Conservation (phyloP, 2,329 filamentous ascomycete species). For the Epichloe sylvatica region DNA sequence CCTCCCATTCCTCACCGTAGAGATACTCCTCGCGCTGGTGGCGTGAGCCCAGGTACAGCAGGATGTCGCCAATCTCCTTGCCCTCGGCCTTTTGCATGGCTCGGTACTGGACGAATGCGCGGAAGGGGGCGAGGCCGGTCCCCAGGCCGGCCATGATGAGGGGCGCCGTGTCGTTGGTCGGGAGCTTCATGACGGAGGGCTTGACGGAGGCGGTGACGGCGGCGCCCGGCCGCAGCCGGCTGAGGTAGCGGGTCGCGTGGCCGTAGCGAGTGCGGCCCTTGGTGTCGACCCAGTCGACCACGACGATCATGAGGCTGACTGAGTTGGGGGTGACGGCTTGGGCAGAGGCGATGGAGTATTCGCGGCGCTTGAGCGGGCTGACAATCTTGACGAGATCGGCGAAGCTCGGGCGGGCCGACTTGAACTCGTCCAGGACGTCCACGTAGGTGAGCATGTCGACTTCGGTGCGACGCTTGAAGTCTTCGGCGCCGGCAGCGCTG, state of each 20-base stretch:
- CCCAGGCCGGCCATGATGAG: slow-evolving; percentile 99
- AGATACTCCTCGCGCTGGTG: slow-evolving; percentile 98
- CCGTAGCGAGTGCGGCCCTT: slow-evolving; percentile 80
- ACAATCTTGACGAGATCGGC: slow-evolving; percentile 81
- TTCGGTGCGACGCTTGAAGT: slow-evolving; percentile 86
- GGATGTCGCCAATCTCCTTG: slow-evolving; percentile 82
- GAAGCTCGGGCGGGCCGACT: slow-evolving; percentile 76
- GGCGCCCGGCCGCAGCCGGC: slow-evolving; percentile 57
- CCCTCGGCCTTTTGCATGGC: slow-evolving; percentile 93
- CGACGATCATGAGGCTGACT: slow-evolving; percentile 94
- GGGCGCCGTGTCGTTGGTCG: slow-evolving; percentile 69
- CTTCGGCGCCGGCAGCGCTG: slow-evolving; percentile 64
- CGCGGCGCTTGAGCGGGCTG: slow-evolving; percentile 81
- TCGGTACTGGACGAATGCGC: slow-evolving; percentile 94
- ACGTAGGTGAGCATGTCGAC: slow-evolving; percentile 85
- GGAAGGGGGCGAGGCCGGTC: slow-evolving; percentile 96
- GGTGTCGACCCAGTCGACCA: slow-evolving; percentile 87
- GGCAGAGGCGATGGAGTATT: slow-evolving; percentile 98
- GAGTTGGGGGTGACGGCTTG: slow-evolving; percentile 83
- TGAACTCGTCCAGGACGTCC: slow-evolving; percentile 79
- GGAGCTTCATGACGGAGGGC: slow-evolving; percentile 98
- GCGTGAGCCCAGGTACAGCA: slow-evolving; percentile 91
- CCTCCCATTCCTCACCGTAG: slow-evolving; percentile 98
- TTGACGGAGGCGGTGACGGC: slow-evolving; percentile 88
- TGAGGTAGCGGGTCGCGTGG: slow-evolving; percentile 84